Evolutionary conservation across 768 basidiomycete species (phyloP), one percentile per base, ranked within the genome.

Genomic region (Lepiota subincarnata): DNA sequence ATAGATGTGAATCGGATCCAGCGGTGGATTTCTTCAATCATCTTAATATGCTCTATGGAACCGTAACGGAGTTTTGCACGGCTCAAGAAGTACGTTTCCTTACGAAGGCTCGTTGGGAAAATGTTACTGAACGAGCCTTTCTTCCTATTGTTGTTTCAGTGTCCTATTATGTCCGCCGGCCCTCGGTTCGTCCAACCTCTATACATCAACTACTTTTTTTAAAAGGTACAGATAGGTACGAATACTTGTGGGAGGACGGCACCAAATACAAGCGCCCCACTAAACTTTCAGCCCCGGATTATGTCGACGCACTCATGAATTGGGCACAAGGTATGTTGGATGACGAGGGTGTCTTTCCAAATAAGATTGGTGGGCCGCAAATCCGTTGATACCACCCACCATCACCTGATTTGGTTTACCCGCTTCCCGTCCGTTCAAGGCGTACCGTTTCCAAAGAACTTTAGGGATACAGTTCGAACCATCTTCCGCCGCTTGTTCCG

Each of bases 1-100:
- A 44, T 38, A 14, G 20, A 49, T 18, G 8, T 50, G 16, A 16
- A 26, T 19, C 18, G 26, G 37, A 19, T 14, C 44, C 49, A 99
- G 97, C 93, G 26, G 96, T 98, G 56, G 97, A 99, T 69, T 99
- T 99, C 73, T 99, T 98, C 79, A 99, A 98, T 66, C 97, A 99
- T 66, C 72, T 99, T 59, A 99, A 99, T 68, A 99, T 99, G 97
- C 75, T 99, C 16, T 99, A 98, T 64, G 97, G 96, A 10, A 97
- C 94, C 8, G 85, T 99, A 19, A 97, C 97, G 1, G 97, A 99
- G 71, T 98, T 98, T 66, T 99, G 97, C 69, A 98, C 91, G 14
- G 80, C 87, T 8, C 84, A 94, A 65, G 93, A 97, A 80, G 94
- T 89, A 63, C 61, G 78, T 66, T 31, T 35, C 34, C 53, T 4